Base-by-base conservation (phyloP, 192 early-diverging fungal species). In the Umbelopsis isabellina region DNA sequence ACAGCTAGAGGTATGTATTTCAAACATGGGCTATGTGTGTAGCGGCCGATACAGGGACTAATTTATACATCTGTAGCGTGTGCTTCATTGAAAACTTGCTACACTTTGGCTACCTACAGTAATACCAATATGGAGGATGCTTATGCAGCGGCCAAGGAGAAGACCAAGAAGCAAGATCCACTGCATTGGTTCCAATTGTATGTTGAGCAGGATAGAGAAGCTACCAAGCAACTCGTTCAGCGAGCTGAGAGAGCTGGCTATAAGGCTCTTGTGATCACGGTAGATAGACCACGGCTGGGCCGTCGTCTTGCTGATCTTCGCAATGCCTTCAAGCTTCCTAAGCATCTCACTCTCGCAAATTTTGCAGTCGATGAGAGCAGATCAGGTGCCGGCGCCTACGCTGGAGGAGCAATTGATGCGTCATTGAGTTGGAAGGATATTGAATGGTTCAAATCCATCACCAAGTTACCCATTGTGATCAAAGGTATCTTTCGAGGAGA, bases 401-500 rank as follows among this genome's bases (percentile, higher is more conserved):
- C 67, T 25, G 67, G 73, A 15, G 15, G 50, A 21, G 75, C 84
- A 27, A 70, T 94, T 47, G 96, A 98, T 78, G 77, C 92, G 22
- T 78, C 80, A 7, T 78, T 98, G 44, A 89, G 81, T 52, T 98
- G 96, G 96, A 82, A 83, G 13, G 94, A 96, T 53, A 87, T 98
- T 30, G 73, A 83, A 18, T 97, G 95, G 95, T 86, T 98, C 47
- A 86, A 78, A 67, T 84, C 87, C 35, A 92, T 93, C 69, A 94
- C 94, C 0, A 72, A 75, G 20, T 70, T 97, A 72, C 94, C 94
- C 8, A 88, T 98, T 37, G 83, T 95, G 4, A 83, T 97, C 52
- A 98, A 98, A 79, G 97, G 97, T 45, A 85, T 98, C 22, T 80
- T 96, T 70, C 88, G 86, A 11, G 91, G 83, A 22, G 94, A 92